Evolutionary conservation across 2,329 filamentous ascomycete species (phyloP), one percentile per base, ranked within the genome.

Genomic region (Aaosphaeria pasadenensis): DNA sequence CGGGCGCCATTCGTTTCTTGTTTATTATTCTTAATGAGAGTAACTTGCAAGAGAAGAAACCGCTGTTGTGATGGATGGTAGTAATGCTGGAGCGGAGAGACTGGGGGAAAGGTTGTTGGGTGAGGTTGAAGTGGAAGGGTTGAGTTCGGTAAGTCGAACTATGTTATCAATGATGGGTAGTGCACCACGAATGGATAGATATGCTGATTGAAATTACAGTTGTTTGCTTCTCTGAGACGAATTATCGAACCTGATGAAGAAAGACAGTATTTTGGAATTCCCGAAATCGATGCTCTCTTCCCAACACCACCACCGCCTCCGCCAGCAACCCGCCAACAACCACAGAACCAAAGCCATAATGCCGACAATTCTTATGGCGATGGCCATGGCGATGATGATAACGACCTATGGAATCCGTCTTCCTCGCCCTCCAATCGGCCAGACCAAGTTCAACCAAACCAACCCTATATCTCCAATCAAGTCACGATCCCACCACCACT

Each of bases 61-160:
- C 17, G 17, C 17, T 24, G 17, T 24, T 24, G 17, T 24, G 17
- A 24, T 24, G 17, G 17, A 24, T 24, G 17, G 17, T 24, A 24
- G 17, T 36, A n/a, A 36, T 36, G 42, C 52, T 51, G 63, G 64
- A 65, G 58, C 72, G 55, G 71, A 71, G 63, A 73, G 64, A 55
- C 70, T 82, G 53, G 82, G 82, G 40, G 75, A 73, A 60, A 77
- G 70, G 58, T 69, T 84, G 63, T 67, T 85, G 54, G 55, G 48
- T 42, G 67, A 70, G 51, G 64, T 70, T 39, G 56, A 62, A 48
- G 55, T 54, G 39, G 65, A 55, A 54, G 60, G 57, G 39, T 55
- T 71, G 59, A 57, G 53, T 48, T 50, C 50, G 62, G 65, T 67
- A 46, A 13, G 55, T 50, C 9, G 33, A 13, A 13, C 13, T 36